phyloP scores from a whole-genome alignment of 208 protist species.

The Trypanosoma mega region DNA sequence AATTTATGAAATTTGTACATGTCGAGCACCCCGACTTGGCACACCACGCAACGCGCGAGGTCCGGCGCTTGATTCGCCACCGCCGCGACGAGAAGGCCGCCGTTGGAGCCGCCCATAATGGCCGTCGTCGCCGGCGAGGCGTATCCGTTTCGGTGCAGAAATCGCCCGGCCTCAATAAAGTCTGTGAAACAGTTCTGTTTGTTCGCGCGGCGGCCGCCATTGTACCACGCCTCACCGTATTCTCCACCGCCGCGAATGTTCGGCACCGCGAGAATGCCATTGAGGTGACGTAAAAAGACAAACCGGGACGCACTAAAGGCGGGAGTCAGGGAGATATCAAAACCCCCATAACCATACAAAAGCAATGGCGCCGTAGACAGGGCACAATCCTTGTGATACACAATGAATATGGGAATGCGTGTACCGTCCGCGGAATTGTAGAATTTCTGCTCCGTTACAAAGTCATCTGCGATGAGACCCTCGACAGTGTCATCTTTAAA shows the following conservation, averaged over 20 bases:
- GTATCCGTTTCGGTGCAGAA: slow-evolving; percentile 70
- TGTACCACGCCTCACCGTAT: slow-evolving; percentile 94
- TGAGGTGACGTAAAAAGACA: slow-evolving; percentile 81
- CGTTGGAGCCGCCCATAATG: slow-evolving; percentile 94
- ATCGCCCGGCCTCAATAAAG: slow-evolving; percentile 76
- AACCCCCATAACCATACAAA: slow-evolving; percentile 95
- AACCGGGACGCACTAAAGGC: slow-evolving; percentile 71
- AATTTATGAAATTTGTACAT: slow-evolving; percentile 96
- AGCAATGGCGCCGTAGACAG: slow-evolving; percentile 72
- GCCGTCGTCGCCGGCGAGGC: slow-evolving; percentile 83
- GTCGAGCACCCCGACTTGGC: slow-evolving; percentile 92
- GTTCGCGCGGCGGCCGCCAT: slow-evolving; percentile 70
- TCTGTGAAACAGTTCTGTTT: slow-evolving; percentile 93
- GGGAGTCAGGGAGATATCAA: slow-evolving; percentile 88
- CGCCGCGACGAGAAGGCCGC: slow-evolving; percentile 92
- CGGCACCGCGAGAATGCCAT: slow-evolving; percentile 83
- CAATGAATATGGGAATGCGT: slow-evolving; percentile 94
- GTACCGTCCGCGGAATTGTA: slow-evolving; percentile 91
- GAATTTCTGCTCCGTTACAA: slow-evolving; percentile 88
- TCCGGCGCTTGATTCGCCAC: slow-evolving; percentile 89
- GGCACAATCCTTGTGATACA: slow-evolving; percentile 70
- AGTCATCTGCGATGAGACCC: slow-evolving; percentile 68
- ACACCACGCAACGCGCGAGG: slow-evolving; percentile 78
- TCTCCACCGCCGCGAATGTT: slow-evolving; percentile 96
- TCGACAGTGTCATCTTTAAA: slow-evolving; percentile 74